Base-by-base conservation (phyloP, 2,329 filamentous ascomycete species). In the Botrytis byssoidea region DNA sequence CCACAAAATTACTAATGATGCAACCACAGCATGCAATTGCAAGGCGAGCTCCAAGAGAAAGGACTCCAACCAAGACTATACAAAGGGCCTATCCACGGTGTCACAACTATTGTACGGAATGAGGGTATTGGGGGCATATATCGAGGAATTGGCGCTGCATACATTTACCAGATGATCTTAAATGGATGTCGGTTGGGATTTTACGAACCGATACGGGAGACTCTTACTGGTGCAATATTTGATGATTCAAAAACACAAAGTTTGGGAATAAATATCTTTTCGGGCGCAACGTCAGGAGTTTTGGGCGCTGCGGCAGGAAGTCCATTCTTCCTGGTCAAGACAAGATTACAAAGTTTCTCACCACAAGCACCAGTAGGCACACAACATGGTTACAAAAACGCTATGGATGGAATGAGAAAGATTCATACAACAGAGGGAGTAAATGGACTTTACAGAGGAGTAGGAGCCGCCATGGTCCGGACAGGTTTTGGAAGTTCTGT, bases 321-420 rank as follows among this genome's bases (percentile, higher is more conserved):
- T 71, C 96, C 96, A 3, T 98, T 99, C 84, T 99, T 99, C 88
- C 89, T 99, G 72, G 92, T 98, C 82, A 99, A 99, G 87, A 99
- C 96, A 4, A 90, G 96, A 61, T 86, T 99, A 74, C 96, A 99
- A 84, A 97, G 94, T 78, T 98, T 89, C 85, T 97, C 94, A 55
- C 93, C 95, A 7, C 96, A 95, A 83, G 87, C 96, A 20, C 96
- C 96, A 5, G 95, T 98, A 61, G 96, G 96, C 72, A 98, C 96
- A n/a, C 96, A 99, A 82, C 96, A 99, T 83, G 87, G 90, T 77
- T 99, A 99, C 84, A 89, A 88, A 77, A 95, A 95, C 83, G 94
- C 95, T 0, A 83, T 90, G 75, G 94, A 99, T 81, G 96, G 95
- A 18, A 85, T 97, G 82, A 85, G 86, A 42, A 90, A 93, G 81